Percentiles rank a stretch among this genome's conserved stretches.
phyloP scores from a whole-genome alignment of 2,329 filamentous ascomycete species.

The Aspergillus sp. region DNA sequence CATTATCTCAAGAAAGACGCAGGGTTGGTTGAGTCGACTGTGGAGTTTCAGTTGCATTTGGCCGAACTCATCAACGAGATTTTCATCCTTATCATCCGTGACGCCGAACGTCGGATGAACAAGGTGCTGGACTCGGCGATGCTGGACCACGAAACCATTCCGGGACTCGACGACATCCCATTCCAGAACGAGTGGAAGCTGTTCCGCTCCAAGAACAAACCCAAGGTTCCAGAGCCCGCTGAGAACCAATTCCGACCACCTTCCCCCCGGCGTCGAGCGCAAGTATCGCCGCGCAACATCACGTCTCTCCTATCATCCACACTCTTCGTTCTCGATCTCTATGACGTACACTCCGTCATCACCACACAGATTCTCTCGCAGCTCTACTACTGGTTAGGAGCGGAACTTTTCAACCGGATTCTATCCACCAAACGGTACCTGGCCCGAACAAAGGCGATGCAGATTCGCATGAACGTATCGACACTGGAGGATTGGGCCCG shows the following conservation, averaged over 20 bases:
- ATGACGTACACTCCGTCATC: slow-evolving; percentile 98
- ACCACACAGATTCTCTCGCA: slow-evolving; percentile 89
- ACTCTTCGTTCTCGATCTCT: slow-evolving; percentile 95
- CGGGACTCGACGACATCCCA: slow-evolving; percentile 92
- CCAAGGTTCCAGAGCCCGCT: slow-evolving; percentile 80
- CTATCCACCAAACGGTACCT: slow-evolving; percentile 96
- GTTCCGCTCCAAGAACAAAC: slow-evolving; percentile 87
- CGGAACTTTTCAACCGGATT: slow-evolving; percentile 95
- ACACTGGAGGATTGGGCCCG: slow-evolving; percentile 95
- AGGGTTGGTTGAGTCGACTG: slow-evolving; percentile 77
- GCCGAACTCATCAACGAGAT: slow-evolving; percentile 97
- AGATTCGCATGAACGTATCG: slow-evolving; percentile 98
- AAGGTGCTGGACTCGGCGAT: slow-evolving; percentile 92
- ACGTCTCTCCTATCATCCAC: slow-evolving; percentile 95
- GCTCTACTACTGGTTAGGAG: slow-evolving; percentile 92
- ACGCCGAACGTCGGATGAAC: slow-evolving; percentile 93
- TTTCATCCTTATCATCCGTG: slow-evolving; percentile 94
- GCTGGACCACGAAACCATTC: slow-evolving; percentile 97
- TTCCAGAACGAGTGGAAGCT: slow-evolving; percentile 99
- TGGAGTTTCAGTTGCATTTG: slow-evolving; percentile 89
- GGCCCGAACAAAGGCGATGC: slow-evolving; percentile 97
- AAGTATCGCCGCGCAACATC: slow-evolving; percentile 91
- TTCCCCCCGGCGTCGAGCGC: slow-evolving; percentile 88
- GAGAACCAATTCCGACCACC: slow-evolving; percentile 92
- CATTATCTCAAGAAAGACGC: slow-evolving; percentile 96